Conservation (phyloP, 2,329 filamentous ascomycete species). For the Leptographium radiaticola region DNA sequence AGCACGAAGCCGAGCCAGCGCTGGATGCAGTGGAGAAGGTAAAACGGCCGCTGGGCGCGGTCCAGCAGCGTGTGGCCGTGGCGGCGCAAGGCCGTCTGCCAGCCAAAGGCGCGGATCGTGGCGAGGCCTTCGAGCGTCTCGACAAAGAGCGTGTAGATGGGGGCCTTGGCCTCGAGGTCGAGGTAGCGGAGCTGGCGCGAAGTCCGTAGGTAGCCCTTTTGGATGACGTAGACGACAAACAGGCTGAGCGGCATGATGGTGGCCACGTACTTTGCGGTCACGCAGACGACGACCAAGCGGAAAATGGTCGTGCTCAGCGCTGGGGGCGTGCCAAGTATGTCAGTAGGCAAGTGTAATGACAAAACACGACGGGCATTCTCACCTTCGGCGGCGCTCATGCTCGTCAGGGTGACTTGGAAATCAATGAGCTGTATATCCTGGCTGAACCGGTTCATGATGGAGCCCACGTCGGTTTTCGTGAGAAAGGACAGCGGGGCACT, state of each 20-base stretch:
- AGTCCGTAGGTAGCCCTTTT: conserved; percentile 36
- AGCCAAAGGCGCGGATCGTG: conserved; percentile 40
- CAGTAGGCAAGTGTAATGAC: background rate
- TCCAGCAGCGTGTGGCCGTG: conserved; percentile 35
- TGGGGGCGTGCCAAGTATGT: background rate
- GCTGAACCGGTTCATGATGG: conserved; percentile 24
- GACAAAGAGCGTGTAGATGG: conserved; percentile 28
- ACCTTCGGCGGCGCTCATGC: background rate
- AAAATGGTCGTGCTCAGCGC: background rate
- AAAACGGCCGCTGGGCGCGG: conserved; percentile 41
- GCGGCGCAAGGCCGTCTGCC: conserved; percentile 28
- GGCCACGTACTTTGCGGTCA: background rate
- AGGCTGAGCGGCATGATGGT: background rate
- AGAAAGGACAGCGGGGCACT: conserved; percentile 17
- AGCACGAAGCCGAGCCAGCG: conserved; percentile 33
- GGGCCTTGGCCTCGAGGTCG: conserved; percentile 36
- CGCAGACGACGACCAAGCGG: background rate
- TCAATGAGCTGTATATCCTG: conserved; percentile 27
- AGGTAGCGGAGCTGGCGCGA: conserved; percentile 36
- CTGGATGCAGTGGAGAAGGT: conserved; percentile 42
- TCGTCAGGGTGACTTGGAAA: conserved; percentile 6
- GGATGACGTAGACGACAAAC: conserved; percentile 15
- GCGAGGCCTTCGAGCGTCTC: conserved; percentile 33
- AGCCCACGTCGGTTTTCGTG: conserved; percentile 19
- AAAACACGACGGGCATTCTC: background rate